A percentile compares a stretch with the other conserved stretches of the same genome.
These are phyloP conservation scores for Auxenochlorella pyrenoidosa DNA, from an alignment of 139 green algal species.

Conservation along the genomic window DNA sequence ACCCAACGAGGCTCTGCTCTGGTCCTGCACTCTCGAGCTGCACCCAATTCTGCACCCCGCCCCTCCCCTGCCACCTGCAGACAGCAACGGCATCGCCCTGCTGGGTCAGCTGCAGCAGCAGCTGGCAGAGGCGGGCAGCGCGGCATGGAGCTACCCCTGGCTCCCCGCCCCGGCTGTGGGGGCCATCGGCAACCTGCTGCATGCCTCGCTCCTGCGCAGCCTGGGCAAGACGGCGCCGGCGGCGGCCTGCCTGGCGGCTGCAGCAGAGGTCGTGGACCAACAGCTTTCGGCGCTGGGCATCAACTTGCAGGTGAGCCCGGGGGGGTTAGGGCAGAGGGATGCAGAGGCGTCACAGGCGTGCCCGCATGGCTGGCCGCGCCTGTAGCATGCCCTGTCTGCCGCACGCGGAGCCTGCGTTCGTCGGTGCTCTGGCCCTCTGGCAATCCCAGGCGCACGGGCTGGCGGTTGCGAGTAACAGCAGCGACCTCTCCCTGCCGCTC, in stretches of 20 bases:
- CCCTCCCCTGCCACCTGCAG: background rate
- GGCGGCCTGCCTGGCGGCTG: slow-evolving; percentile 20
- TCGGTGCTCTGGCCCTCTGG: too few species aligned
- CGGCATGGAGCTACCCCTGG: slow-evolving; percentile 7
- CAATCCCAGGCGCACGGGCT: too few species aligned
- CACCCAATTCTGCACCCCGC: too few species aligned
- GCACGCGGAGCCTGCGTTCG: too few species aligned
- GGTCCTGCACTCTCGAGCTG: too few species aligned
- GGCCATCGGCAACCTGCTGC: slow-evolving; percentile 24
- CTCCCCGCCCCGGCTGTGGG: background rate
- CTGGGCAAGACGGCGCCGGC: slow-evolving; percentile 8
- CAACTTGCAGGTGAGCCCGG: background rate
- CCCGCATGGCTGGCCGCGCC: background rate
- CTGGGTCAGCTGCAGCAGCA: slow-evolving; percentile 15
- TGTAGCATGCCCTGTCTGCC: background rate
- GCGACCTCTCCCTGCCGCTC: background rate
- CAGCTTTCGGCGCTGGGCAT: slow-evolving; percentile 8
- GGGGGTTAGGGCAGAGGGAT: background rate
- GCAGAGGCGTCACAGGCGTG: background rate
- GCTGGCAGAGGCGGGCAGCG: background rate
- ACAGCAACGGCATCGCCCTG: background rate
- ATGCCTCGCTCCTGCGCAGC: slow-evolving; percentile 36
- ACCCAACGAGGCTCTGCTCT: too few species aligned
- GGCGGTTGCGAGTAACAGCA: too few species aligned
- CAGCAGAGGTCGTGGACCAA: slow-evolving; percentile 20